A percentile compares a stretch with the other conserved stretches of the same genome.
These are phyloP conservation scores for Geotrichum histeridarum DNA, from an alignment of 1,139 yeast genomes.

Conservation along the genomic window DNA sequence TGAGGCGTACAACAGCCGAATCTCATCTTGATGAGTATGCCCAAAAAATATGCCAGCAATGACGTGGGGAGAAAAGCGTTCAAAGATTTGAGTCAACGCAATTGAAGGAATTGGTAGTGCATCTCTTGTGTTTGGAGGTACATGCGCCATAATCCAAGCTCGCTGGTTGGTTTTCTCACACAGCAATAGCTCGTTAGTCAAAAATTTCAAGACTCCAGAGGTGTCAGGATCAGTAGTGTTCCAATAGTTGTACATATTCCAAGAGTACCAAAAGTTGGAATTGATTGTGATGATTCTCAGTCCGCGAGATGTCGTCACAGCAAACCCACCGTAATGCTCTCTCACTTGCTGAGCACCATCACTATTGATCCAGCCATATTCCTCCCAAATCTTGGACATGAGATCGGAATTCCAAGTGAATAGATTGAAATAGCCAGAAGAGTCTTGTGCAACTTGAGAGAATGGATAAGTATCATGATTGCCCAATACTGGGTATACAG, in stretches of 20 bases:
- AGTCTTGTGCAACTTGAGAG: conserved; percentile 59
- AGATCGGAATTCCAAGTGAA: conserved; percentile 58
- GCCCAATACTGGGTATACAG: conserved; percentile 63
- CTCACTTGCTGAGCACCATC: conserved; percentile 27
- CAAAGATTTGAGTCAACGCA: conserved; percentile 53
- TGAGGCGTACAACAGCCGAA: conserved; percentile 50
- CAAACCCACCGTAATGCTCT: conserved; percentile 58
- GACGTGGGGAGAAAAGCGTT: conserved; percentile 59
- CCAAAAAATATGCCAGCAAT: conserved; percentile 68
- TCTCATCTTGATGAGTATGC: conserved; percentile 68
- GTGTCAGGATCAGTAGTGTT: conserved; percentile 51
- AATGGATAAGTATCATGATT: conserved; percentile 73
- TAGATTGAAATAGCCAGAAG: conserved; percentile 45
- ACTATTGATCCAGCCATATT: conserved; percentile 32
- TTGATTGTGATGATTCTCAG: conserved; percentile 55
- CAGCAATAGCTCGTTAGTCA: conserved; percentile 51
- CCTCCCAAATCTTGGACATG: conserved; percentile 54
- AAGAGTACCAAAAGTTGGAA: conserved; percentile 55
- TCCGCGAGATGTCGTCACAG: conserved; percentile 51
- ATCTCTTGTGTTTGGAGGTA: conserved; percentile 51
- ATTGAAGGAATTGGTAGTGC: conserved; percentile 60
- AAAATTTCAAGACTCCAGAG: conserved; percentile 56
- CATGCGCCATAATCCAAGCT: conserved; percentile 62
- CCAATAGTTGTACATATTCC: conserved; percentile 55
- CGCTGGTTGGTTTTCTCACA: conserved; percentile 52